Percentiles rank a stretch among this genome's conserved stretches.
phyloP scores from a whole-genome alignment of 306 rosid species.

The Malus asiatica region DNA sequence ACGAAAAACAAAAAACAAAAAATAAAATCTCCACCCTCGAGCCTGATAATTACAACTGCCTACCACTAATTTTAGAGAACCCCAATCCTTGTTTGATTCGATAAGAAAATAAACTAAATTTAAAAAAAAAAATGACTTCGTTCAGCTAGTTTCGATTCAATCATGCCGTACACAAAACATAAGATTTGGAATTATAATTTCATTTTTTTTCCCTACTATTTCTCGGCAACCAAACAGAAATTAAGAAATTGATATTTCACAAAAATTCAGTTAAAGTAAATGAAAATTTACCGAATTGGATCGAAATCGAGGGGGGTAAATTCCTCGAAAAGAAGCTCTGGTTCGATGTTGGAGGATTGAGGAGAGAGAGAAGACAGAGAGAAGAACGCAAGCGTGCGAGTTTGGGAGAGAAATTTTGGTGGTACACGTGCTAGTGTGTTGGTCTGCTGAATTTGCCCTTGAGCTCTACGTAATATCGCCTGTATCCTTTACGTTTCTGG shows the following conservation, averaged over 20 bases:
- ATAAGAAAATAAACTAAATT: background rate
- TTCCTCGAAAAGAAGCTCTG: slow-evolving; percentile 2
- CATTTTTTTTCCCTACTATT: background rate
- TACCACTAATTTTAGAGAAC: background rate
- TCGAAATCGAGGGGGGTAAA: background rate
- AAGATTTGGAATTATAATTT: background rate
- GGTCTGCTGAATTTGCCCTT: slow-evolving; percentile 5
- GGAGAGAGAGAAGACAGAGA: slow-evolving; percentile 15
- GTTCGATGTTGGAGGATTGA: slow-evolving; percentile 15
- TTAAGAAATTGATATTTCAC: background rate
- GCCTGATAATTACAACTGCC: background rate
- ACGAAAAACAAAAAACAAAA: background rate
- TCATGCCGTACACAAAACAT: background rate
- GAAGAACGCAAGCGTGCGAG: slow-evolving; percentile 29
- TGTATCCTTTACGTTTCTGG: background rate
- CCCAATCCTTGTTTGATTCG: background rate
- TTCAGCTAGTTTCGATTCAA: background rate
- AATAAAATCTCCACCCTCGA: background rate
- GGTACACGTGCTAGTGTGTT: slow-evolving; percentile 31
- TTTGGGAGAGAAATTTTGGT: slow-evolving; percentile 9
- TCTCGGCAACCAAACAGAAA: slow-evolving; percentile 14
- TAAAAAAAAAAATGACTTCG: background rate
- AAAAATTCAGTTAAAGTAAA: background rate
- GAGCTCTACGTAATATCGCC: background rate
- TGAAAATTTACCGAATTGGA: background rate